Conservation (phyloP, 2,329 filamentous ascomycete genomes). For the Coccinonectria pachysandricola region DNA sequence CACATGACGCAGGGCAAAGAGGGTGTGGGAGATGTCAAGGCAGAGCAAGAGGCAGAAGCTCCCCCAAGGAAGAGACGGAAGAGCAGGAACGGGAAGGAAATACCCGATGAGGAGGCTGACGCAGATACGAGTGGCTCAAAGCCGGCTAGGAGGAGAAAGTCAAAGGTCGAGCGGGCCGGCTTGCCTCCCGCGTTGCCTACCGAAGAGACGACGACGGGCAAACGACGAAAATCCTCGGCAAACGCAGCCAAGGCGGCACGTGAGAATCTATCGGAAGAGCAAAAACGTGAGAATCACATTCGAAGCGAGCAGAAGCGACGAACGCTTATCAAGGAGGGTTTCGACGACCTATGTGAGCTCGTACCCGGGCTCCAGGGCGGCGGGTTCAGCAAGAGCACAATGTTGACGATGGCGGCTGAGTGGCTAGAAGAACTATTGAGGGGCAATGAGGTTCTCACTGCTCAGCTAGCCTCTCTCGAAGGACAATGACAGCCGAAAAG, state of each 20-base stretch:
- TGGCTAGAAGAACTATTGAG: constrained; percentile 65
- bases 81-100: constrained; percentile 37
- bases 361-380: constrained; percentile 66
- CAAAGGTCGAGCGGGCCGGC: constrained; percentile 30
- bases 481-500: constrained; percentile 8
- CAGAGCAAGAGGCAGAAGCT: constrained; percentile 28
- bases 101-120: constrained; percentile 30
- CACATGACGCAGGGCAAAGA: constrained; percentile 8
- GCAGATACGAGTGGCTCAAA: constrained; percentile 25
- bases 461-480: constrained; percentile 36
- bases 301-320: constrained; percentile 78
- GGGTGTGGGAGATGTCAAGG: too few relatives aligned
- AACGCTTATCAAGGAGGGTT: constrained; percentile 71
- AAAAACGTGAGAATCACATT: constrained; percentile 81
- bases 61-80: constrained; percentile 44
- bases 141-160: constrained; percentile 35
- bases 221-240: constrained; percentile 40
- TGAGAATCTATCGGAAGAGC: constrained; percentile 69
- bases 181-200: constrained; percentile 23
- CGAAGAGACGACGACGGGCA: constrained; percentile 27
- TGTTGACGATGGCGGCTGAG: constrained; percentile 64
- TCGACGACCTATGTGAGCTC: constrained; percentile 66
- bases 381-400: constrained; percentile 73
- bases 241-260: constrained; percentile 37
- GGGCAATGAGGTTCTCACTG: constrained; percentile 53